A percentile compares a stretch with the other conserved stretches of the same genome.
These are phyloP conservation scores for Trichoderma oligosporum DNA, from an alignment of 2,329 filamentous ascomycete genomes.

Conservation along the genomic window DNA sequence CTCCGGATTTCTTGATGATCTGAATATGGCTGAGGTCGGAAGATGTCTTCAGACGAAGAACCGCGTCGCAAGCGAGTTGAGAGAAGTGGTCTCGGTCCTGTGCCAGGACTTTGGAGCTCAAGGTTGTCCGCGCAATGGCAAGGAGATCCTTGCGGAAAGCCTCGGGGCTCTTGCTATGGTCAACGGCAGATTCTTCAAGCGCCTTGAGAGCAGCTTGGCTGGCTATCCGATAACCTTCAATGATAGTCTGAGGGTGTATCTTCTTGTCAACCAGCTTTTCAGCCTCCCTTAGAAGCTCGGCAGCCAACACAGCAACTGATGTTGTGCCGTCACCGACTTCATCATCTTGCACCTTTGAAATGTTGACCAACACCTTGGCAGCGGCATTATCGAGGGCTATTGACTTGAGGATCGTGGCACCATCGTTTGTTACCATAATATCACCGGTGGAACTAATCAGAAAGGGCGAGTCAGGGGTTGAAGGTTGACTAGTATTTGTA, in stretches of 20 bases:
- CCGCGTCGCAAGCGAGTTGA: constrained; percentile 82
- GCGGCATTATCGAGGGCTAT: constrained; percentile 98
- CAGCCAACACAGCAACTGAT: constrained; percentile 92
- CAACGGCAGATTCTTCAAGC: constrained; percentile 77
- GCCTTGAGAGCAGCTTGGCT: constrained; percentile 82
- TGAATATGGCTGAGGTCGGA: constrained; percentile 97
- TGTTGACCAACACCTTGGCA: constrained; percentile 97
- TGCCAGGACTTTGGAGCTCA: constrained; percentile 94
- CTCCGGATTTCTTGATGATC: constrained; percentile 98
- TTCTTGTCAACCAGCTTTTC: constrained; percentile 97
- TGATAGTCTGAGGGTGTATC: constrained; percentile 98
- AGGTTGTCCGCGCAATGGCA: constrained; percentile 87
- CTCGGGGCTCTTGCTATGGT: constrained; percentile 79
- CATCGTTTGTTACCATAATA: constrained; percentile 98
- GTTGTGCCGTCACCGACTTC: constrained; percentile 98
- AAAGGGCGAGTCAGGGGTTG: constrained; percentile 16
- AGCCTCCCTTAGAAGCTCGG: constrained; percentile 90
- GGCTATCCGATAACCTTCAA: constrained; percentile 97
- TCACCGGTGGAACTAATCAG: constrained; percentile 77
- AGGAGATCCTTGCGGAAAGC: constrained; percentile 87
- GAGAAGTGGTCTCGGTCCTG: constrained; percentile 94
- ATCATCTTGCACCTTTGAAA: constrained; percentile 98
- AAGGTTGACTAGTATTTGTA: constrained; percentile 5
- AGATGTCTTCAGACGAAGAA: constrained; percentile 82
- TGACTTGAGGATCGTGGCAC: constrained; percentile 95